Conservation (phyloP, 495 filamentous ascomycete species). For the Hypoxylon cercidicola region DNA sequence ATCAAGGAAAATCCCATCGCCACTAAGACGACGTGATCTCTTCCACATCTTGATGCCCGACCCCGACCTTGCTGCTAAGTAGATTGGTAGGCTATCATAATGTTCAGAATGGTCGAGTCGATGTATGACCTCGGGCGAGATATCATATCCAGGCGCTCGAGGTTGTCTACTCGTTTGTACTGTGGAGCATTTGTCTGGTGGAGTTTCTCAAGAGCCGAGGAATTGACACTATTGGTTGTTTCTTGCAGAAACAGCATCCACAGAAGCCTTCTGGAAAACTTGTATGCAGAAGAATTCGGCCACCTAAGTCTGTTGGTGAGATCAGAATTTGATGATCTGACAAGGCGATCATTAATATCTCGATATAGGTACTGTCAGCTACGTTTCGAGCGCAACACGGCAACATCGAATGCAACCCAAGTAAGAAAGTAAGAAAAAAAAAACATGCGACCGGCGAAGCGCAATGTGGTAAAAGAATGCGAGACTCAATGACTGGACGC, state of each 20-base stretch:
- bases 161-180: not conserved
- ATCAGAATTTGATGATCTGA: conserved; percentile 14
- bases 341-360: not conserved
- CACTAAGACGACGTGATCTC: conserved; percentile 4
- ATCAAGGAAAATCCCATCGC: conserved; percentile 13
- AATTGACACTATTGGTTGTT: not conserved
- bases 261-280: conserved; percentile 27
- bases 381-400: not conserved
- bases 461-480: too few relatives aligned
- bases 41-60: conserved; percentile 8
- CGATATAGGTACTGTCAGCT: not conserved
- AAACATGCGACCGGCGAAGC: too few relatives aligned
- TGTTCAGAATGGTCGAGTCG: not conserved
- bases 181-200: not conserved
- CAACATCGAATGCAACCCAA: too few relatives aligned
- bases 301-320: not conserved
- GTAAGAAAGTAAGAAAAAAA: too few relatives aligned
- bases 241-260: not conserved
- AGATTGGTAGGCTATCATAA: not conserved
- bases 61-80: not conserved
- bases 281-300: conserved; percentile 13
- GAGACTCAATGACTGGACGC: too few relatives aligned
- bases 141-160: not conserved
- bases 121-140: not conserved
- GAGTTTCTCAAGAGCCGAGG: not conserved